These are phyloP conservation scores for Chlorella sorokiniana DNA, from an alignment of 139 green algal species.

Conservation along the genomic window DNA sequence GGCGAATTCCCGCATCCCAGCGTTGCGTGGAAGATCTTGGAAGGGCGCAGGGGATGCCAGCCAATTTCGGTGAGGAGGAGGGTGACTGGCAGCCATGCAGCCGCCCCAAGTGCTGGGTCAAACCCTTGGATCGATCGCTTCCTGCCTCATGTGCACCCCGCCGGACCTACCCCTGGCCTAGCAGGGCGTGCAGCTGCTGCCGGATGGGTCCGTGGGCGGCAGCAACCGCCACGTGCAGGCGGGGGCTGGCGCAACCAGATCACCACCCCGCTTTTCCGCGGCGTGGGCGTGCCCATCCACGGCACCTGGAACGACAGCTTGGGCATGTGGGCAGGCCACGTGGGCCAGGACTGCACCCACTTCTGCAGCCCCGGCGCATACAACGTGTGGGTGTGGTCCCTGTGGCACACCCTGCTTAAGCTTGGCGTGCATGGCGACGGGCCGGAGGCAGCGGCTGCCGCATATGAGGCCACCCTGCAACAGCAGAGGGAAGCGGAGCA, in stretches of 20 bases:
- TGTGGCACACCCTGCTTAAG: neutral
- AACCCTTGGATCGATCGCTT: too few relatives aligned
- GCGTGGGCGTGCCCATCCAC: neutral
- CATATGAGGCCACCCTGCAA: too few relatives aligned
- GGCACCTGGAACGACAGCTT: neutral
- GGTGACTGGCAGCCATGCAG: neutral
- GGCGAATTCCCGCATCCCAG: neutral
- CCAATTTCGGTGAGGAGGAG: neutral
- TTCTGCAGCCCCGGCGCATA: neutral
- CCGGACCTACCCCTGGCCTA: neutral
- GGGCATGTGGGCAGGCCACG: neutral
- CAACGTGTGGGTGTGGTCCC: neutral
- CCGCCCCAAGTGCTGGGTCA: too few relatives aligned
- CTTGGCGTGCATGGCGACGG: too few relatives aligned
- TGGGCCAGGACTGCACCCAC: neutral
- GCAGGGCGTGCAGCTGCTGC: conserved; percentile 10
- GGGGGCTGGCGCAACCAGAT: conserved; percentile 4
- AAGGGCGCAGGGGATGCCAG: neutral
- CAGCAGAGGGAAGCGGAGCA: too few relatives aligned
- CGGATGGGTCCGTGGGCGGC: neutral
- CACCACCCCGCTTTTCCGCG: neutral
- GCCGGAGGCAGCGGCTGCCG: too few relatives aligned
- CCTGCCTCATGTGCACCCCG: neutral
- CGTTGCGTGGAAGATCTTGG: neutral
- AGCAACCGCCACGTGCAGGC: neutral